Conservation (phyloP, 2,329 filamentous ascomycete species). For the Emmonsia crescens region DNA sequence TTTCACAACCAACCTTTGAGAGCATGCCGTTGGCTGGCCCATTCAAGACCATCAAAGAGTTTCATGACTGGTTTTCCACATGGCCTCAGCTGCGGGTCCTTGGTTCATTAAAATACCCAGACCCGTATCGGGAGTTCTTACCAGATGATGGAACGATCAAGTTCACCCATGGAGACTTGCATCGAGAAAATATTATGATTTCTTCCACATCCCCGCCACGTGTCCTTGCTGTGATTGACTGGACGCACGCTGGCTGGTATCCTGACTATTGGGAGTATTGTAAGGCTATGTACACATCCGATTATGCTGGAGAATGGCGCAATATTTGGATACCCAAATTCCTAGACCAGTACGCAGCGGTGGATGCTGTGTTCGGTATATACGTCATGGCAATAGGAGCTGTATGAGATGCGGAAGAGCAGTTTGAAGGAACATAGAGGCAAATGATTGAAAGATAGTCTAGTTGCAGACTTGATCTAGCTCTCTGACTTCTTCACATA, state of each 20-base stretch:
- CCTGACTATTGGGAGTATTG: too few relatives aligned
- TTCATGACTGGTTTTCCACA: conserved; percentile 20
- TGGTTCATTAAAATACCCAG: conserved; percentile 8
- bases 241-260: background rate
- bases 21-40: conserved; percentile 12
- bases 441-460: background rate
- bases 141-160: conserved; percentile 21
- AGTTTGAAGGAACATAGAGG: background rate
- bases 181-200: conserved; percentile 24
- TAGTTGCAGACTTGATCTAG: background rate
- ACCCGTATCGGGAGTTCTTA: conserved; percentile 16
- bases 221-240: background rate
- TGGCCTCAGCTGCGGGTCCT: conserved; percentile 14
- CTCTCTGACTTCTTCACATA: background rate
- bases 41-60: conserved; percentile 17
- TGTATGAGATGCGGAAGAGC: too few relatives aligned
- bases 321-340: too few relatives aligned
- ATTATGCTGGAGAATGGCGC: too few relatives aligned
- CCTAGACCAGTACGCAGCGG: too few relatives aligned
- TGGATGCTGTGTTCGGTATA: too few relatives aligned
- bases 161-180: conserved; percentile 26
- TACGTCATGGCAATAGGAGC: too few relatives aligned
- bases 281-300: too few relatives aligned
- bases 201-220: conserved; percentile 11
- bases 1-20: too few relatives aligned